A percentile compares a stretch with the other conserved stretches of the same genome.
Conservation (phyloP, 2,329 filamentous ascomycete genomes). For the Chaetomium strumarium region DNA sequence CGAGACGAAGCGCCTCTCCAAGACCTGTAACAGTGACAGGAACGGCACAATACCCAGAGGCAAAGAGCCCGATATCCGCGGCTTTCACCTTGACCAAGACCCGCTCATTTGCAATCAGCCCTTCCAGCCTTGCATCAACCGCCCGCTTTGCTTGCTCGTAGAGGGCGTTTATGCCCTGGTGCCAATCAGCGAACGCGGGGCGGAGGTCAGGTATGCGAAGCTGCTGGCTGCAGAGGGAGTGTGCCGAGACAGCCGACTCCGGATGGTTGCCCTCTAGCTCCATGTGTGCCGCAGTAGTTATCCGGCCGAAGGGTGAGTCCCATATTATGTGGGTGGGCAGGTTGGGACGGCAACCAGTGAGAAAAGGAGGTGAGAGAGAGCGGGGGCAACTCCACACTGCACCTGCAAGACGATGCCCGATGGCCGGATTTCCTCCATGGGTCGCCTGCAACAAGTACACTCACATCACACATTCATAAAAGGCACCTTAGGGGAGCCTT, state of each 20-base stretch:
- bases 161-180: slow-evolving; percentile 13
- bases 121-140: slow-evolving; percentile 8
- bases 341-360: no score
- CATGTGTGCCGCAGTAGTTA: no score
- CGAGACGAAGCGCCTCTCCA: background rate
- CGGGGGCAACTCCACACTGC: no score
- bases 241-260: background rate
- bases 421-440: no score
- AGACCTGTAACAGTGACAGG: background rate
- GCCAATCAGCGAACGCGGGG: slow-evolving; percentile 12
- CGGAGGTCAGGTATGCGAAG: slow-evolving; percentile 14
- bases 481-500: no score
- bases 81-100: slow-evolving; percentile 9
- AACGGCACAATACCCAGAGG: slow-evolving; percentile 4
- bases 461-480: no score
- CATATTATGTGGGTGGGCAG: no score
- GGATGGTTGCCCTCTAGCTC: background rate
- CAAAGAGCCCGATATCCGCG: slow-evolving; percentile 15
- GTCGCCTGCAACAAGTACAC: no score
- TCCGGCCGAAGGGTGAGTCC: no score
- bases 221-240: slow-evolving; percentile 1
- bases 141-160: slow-evolving; percentile 3
- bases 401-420: no score
- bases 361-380: no score
- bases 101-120: slow-evolving; percentile 2